Base-by-base conservation (phyloP, 176 grass and related monocot genomes). In the Coix lacrymajobi region DNA sequence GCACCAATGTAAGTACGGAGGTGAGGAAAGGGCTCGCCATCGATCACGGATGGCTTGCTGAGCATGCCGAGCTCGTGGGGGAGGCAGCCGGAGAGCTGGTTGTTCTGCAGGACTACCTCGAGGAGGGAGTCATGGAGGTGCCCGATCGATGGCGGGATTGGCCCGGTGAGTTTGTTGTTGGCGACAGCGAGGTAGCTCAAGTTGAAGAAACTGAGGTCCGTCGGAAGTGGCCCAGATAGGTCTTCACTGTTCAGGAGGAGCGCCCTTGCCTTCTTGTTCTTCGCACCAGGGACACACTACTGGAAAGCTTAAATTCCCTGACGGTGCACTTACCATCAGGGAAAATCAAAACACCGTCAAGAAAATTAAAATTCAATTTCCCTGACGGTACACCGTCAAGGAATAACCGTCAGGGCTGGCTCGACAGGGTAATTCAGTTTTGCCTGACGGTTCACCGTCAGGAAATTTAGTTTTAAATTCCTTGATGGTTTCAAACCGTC, bases 71-170 rank as follows among this genome's bases (percentile, higher is more conserved):
- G 52, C 66, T 97, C 87, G 2, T 39, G 30, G 0, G 94, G 94
- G 28, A 97, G 87, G 86, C 94, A 97, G 63, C 89, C 94, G 5
- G 91, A 89, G 78, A 97, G 92, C 13, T 43, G 51, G 62, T 97
- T 97, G 73, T 92, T 94, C 17, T 90, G 84, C 46, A 97, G 87
- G 5, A 97, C 89, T 0, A 94, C 0, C 84, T 92, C 87, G 3
- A 82, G 4, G 36, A 92, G 83, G 0, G 88, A 65, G 8, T 90
- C 80, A 75, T 74, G 65, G 5, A 37, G 0, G 1, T 87, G 11
- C 0, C 4, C 45, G 34, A 97, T 87, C 1, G 94, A 92, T 0
- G 14, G 1, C 0, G 94, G 94, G 14, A 97, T 97, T n/a, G 82
- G 37, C 0, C 91, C 94, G 0, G 89, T 90, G 83, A 97, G 85